These are phyloP conservation scores for Candida insectorum DNA, from an alignment of 805 yeast genomes.

Conservation along the genomic window DNA sequence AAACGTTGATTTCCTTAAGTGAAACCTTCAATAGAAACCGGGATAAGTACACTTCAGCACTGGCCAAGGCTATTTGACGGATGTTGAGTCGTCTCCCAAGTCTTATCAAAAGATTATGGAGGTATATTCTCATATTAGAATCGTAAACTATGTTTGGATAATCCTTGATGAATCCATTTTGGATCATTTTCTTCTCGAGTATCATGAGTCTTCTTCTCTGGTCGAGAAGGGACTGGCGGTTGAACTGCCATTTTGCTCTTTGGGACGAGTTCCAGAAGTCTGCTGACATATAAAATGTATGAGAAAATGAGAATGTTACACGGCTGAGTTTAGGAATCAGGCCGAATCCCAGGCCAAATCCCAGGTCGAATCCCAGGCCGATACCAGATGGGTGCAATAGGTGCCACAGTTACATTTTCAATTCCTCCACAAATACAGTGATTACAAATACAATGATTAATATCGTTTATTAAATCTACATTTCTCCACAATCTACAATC, in stretches of 20 bases:
- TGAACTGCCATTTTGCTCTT: constrained; percentile 74
- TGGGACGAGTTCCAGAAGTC: constrained; percentile 88
- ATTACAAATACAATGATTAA: too few species aligned
- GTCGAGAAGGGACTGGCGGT: constrained; percentile 55
- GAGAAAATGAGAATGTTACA: too few species aligned
- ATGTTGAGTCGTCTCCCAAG: constrained; percentile 75
- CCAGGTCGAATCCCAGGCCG: too few species aligned
- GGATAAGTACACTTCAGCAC: constrained; percentile 83
- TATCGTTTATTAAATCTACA: too few species aligned
- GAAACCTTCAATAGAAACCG: constrained; percentile 73
- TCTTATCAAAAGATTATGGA: constrained; percentile 71
- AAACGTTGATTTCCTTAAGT: constrained; percentile 77
- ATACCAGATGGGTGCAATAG: too few species aligned
- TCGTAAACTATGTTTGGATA: constrained; percentile 49
- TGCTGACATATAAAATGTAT: constrained; percentile 84
- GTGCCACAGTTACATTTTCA: too few species aligned
- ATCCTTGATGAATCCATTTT: constrained; percentile 41
- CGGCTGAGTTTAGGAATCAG: too few species aligned
- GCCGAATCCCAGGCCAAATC: too few species aligned
- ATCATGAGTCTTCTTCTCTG: constrained; percentile 39
- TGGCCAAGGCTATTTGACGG: constrained; percentile 80
- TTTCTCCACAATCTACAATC: constrained; percentile 19
- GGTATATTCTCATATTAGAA: constrained; percentile 66
- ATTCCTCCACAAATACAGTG: too few species aligned
- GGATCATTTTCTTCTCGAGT: constrained; percentile 42